Base-by-base conservation (phyloP, 2,329 filamentous ascomycete genomes). In the Sodiomyces alkalinus region DNA sequence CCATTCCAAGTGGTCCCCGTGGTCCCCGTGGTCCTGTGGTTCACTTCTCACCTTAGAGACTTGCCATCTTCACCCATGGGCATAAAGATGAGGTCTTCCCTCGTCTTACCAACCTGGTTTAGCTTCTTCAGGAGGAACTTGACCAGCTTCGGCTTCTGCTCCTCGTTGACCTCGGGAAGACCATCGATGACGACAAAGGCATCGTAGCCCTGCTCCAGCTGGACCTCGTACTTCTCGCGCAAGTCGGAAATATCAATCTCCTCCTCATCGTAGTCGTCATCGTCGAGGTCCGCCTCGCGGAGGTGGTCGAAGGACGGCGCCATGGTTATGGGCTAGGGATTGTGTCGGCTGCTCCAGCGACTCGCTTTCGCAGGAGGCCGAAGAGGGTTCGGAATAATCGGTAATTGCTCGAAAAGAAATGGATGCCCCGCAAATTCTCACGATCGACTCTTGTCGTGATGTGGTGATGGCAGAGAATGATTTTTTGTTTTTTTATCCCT, bases 61-160 rank as follows among this genome's bases (percentile, higher is more conserved):
- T 79, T 79, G 46, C 80, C 80, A 51, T 85, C 68, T 17, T 92
- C 81, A 45, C 79, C 81, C 55, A 96, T 67, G 35, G 90, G 90
- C 90, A 98, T 98, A 56, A 79, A 80, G 43, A 98, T 72, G 38
- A 76, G 72, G 47, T 94, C 85, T 52, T 93, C 86, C 45, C 72
- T 74, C 40, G 82, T 80, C 57, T 69, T 80, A 41, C 87, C 90
- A 38, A 86, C 82, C 35, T 74, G 65, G 59, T 79, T 86, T 45
- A 98, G 64, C 65, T 92, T 94, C 62, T 86, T 83, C 55, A 92
- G 62, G 59, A 98, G 64, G 58, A 96, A 96, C 60, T 96, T 96
- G 56, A 93, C 66, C 36, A 98, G 74, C 66, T 93, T 96, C 35
- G 80, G 74, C 63, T 85, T 87, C 64, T 80, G 86, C 27, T 90